Evolutionary conservation across 805 yeast species (phyloP), one percentile per base, ranked within the genome.

Genomic region (Candida germanica): DNA sequence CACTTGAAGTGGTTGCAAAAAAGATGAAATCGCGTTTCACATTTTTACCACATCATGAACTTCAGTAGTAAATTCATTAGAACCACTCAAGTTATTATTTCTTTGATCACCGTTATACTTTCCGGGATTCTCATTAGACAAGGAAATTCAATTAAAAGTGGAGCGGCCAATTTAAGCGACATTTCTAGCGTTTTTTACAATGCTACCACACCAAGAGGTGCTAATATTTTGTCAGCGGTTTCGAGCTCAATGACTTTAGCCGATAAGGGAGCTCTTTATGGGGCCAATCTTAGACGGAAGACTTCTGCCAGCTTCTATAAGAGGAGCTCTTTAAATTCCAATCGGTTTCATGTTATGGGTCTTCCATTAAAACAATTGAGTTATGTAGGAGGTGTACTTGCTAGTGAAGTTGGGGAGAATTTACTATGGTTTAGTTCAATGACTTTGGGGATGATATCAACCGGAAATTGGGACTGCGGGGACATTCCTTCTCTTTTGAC

Each of bases 381-480:
- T 10, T 39, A 36, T 26, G 22, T 42, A 8, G 26, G 37, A 3
- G 36, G 41, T 4, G 26, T 44, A n/a, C 11, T 32, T 2, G 34
- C 38, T 3, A 23, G 36, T 4, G 46, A 44, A 23, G 8, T 27
- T 2, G 26, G 29, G 9, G 42, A 39, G 18, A 28, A 33, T 13
- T 32, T 39, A 15, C 13, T 41, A 14, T 44, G 48, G 48, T 42
- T 37, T 26, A 19, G 35, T 9, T 38, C 46, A 6, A 29, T 35
- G 33, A 19, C 29, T 14, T 29, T 36, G 27, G 38, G 33, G 11
- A 31, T 43, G 29, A 26, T 41, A 9, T 23, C 25, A 14, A 17
- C 21, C 5, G 48, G 48, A 2, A 29, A 18, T 25, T 25, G 33
- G 30, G 24, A 42, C 16, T 44, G 48, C 28, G 35, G 30, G 10